Evolutionary conservation across 768 basidiomycete genomes (phyloP).

Genomic region (Podaxis mareebaensis): DNA sequence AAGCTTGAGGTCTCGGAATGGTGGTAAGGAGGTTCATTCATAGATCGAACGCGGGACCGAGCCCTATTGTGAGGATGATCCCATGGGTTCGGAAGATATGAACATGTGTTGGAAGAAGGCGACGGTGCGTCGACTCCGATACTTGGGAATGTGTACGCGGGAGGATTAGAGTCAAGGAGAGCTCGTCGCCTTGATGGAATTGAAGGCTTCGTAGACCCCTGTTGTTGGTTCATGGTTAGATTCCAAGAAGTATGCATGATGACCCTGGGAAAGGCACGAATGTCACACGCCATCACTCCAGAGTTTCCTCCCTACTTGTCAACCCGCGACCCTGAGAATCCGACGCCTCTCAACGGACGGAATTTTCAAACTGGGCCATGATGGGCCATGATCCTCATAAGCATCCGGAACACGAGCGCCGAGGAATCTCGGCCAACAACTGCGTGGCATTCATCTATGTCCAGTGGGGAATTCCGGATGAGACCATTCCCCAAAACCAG

Average conservation of each 20-base stretch:
- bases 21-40: neutral
- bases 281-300: neutral
- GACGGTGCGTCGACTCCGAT: neutral
- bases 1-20: neutral
- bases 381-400: too few relatives aligned
- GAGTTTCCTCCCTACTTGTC: neutral
- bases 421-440: too few relatives aligned
- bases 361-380: neutral
- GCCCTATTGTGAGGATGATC: slow-evolving; percentile 1
- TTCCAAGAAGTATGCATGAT: neutral
- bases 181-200: neutral
- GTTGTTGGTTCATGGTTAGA: neutral
- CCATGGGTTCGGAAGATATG: slow-evolving; percentile 7
- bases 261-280: slow-evolving; percentile 1
- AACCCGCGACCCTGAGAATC: neutral
- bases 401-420: too few relatives aligned
- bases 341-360: neutral
- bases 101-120: neutral
- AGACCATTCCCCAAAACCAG: too few relatives aligned
- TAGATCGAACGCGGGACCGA: slow-evolving; percentile 5
- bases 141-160: neutral
- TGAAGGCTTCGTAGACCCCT: neutral
- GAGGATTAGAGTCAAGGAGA: too few relatives aligned
- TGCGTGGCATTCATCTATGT: too few relatives aligned
- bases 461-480: too few relatives aligned